Evolutionary conservation across 1,284 basidiomycete species (phyloP), one percentile per base, ranked within the genome.

Genomic region (Puccinia coronata): DNA sequence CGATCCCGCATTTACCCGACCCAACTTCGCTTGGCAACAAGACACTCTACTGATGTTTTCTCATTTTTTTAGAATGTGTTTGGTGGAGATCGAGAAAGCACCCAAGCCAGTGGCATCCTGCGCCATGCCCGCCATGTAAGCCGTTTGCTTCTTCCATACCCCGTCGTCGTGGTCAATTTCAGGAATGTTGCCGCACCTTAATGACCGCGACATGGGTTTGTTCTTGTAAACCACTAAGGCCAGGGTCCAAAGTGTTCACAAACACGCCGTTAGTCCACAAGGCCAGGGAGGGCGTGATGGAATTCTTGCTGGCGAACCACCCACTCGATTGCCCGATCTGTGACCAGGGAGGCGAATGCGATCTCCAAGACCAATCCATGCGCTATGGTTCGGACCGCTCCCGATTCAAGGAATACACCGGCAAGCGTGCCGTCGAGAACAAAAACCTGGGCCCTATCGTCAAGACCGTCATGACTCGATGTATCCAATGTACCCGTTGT

Each of bases 361-460:
- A 99, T 87, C 90, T 99, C 31, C 96, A 99, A 89, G 96, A 99
- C 88, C 97, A 99, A 88, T 96, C 96, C 36, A 98, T 99, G 96
- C 93, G 96, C 80, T 99, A 99, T 86, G 96, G 96, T 69, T 93
- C 95, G 16, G 96, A 99, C 88, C 92, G 97, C 82, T 92, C 94
- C 6, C 92, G 97, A 71, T 98, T 98, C 91, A 96, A 98, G 88
- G 96, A 99, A 89, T 94, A 97, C 82, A 91, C 93, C 2, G 97
- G 96, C 84, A 99, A 99, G 88, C 94, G 96, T 82, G 96, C 97
- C 0, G 93, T 97, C 25, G 96, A 98, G 88, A 93, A 99, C 90
- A 99, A 99, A 89, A 92, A 99, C 86, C 90, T 99, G 47, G 97
- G 97, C 8, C 97, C 97, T 16, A 90, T 99, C 71, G 95, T 99